phyloP scores from a whole-genome alignment of 1,139 yeast species.

The Lodderomyces jiufengensis region DNA sequence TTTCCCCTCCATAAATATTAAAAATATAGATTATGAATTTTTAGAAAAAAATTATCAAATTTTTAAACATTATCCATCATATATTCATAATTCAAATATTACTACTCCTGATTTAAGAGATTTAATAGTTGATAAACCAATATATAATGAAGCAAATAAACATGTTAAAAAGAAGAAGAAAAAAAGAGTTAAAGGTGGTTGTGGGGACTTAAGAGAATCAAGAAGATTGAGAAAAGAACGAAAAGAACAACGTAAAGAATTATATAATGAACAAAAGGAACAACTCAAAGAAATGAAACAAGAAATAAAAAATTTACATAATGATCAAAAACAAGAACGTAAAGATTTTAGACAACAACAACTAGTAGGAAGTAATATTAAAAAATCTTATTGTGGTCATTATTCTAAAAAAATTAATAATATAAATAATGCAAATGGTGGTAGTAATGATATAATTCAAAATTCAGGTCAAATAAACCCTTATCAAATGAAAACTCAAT shows the following conservation, averaged over 20 bases:
- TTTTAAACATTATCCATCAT: slow-evolving; percentile 39
- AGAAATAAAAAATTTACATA: slow-evolving; percentile 12
- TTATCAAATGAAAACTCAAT: slow-evolving; percentile 7
- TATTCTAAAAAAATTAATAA: slow-evolving; percentile 8
- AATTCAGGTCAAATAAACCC: slow-evolving; percentile 8
- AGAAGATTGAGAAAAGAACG: slow-evolving; percentile 5
- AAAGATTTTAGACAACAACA: slow-evolving; percentile 11
- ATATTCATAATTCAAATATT: slow-evolving; percentile 37
- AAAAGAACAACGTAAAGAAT: slow-evolving; percentile 7
- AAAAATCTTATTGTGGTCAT: slow-evolving; percentile 10
- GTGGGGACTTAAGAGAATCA: slow-evolving; percentile 5
- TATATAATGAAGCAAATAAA: slow-evolving; percentile 39
- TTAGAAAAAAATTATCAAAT: slow-evolving; percentile 34
- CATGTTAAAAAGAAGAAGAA: slow-evolving; percentile 20
- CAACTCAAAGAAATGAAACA: slow-evolving; percentile 11
- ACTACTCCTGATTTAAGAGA: slow-evolving; percentile 37
- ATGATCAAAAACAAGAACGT: slow-evolving; percentile 13
- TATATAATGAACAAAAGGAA: slow-evolving; percentile 9
- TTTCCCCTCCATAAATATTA: too few species aligned
- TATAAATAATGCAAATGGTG: slow-evolving; percentile 8
- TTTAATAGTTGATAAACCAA: slow-evolving; percentile 38
- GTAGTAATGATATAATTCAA: slow-evolving; percentile 4
- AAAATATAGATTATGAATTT: slow-evolving; percentile 31
- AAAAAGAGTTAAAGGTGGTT: slow-evolving; percentile 7
- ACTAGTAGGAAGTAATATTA: background rate